Percentiles rank a stretch among this genome's conserved stretches.
Evolutionary conservation across 768 basidiomycete genomes (phyloP).

Genomic region (Dendrothele bispora): DNA sequence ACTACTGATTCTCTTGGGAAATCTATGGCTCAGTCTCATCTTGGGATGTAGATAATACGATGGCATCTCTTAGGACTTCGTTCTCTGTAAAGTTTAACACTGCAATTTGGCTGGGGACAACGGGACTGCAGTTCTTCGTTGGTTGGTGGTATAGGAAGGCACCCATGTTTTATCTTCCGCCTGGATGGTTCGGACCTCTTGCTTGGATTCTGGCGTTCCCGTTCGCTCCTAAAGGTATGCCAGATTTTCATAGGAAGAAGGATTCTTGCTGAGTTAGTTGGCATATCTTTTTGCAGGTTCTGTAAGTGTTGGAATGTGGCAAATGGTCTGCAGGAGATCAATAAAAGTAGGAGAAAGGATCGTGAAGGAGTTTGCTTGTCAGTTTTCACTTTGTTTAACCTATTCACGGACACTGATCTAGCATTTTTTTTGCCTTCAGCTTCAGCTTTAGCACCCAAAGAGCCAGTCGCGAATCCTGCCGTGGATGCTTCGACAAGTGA

Average conservation of each 20-base stretch:
- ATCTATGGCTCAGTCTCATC: background rate
- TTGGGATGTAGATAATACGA: constrained; percentile 59
- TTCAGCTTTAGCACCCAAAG: no score
- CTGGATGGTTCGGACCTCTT: constrained; percentile 86
- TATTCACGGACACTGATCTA: no score
- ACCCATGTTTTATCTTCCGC: constrained; percentile 93
- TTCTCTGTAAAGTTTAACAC: constrained; percentile 75
- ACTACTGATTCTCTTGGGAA: background rate
- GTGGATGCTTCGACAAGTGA: no score
- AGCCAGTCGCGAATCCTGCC: no score
- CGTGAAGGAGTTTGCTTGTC: constrained; percentile 61
- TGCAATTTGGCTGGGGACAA: constrained; percentile 81
- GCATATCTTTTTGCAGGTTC: constrained; percentile 55
- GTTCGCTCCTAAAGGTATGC: constrained; percentile 82
- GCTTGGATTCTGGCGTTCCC: constrained; percentile 89
- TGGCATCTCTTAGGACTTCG: constrained; percentile 54
- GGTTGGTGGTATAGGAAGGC: constrained; percentile 90
- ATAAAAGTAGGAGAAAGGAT: constrained; percentile 74
- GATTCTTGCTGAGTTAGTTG: constrained; percentile 1
- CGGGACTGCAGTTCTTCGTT: constrained; percentile 78
- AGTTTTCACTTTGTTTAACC: no score
- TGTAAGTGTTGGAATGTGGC: constrained; percentile 92
- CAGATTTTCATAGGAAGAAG: no score
- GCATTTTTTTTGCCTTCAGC: no score
- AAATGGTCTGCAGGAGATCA: constrained; percentile 90